Evolutionary conservation across 2,329 filamentous ascomycete species (phyloP).

Genomic region (Paracoccidioides lutzii): DNA sequence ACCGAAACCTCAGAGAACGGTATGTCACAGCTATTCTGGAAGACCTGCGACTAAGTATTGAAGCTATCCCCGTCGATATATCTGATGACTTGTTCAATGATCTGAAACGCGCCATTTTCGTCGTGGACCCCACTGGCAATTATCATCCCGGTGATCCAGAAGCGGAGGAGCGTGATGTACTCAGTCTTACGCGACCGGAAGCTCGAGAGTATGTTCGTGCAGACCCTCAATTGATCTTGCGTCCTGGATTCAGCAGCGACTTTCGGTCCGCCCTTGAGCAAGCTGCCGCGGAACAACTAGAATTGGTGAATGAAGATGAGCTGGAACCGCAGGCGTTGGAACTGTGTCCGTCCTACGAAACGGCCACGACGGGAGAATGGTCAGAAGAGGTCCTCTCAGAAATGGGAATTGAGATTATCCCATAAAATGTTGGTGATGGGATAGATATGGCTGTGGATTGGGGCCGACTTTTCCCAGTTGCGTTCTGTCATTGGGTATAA

Average conservation of each 20-base stretch:
- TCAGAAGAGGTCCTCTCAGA: not conserved
- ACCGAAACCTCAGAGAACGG: slow-evolving; percentile 14
- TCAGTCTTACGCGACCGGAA: slow-evolving; percentile 6
- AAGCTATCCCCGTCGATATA: slow-evolving; percentile 19
- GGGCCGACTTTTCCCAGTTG: not conserved
- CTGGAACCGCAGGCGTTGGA: not conserved
- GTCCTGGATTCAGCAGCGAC: slow-evolving; percentile 9
- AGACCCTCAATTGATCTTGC: slow-evolving; percentile 7
- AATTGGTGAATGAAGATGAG: not conserved
- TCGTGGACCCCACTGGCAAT: slow-evolving; percentile 18
- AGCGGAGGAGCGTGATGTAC: slow-evolving; percentile 16
- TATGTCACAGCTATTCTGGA: slow-evolving; percentile 15
- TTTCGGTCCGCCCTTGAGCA: slow-evolving; percentile 7
- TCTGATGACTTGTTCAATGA: slow-evolving; percentile 18
- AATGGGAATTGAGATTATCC: not conserved
- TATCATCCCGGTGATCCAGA: slow-evolving; percentile 20
- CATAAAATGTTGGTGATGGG: not conserved
- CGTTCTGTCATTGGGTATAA: not conserved
- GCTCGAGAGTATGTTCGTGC: slow-evolving; percentile 5
- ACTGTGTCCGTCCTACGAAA: not conserved
- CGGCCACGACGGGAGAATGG: slow-evolving; percentile 1
- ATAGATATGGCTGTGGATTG: not conserved
- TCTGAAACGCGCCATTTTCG: slow-evolving; percentile 22
- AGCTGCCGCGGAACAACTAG: not conserved
- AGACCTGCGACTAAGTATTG: slow-evolving; percentile 15